Evolutionary conservation across 2,329 filamentous ascomycete genomes (phyloP).

Genomic region (Verticillium klebahnii): DNA sequence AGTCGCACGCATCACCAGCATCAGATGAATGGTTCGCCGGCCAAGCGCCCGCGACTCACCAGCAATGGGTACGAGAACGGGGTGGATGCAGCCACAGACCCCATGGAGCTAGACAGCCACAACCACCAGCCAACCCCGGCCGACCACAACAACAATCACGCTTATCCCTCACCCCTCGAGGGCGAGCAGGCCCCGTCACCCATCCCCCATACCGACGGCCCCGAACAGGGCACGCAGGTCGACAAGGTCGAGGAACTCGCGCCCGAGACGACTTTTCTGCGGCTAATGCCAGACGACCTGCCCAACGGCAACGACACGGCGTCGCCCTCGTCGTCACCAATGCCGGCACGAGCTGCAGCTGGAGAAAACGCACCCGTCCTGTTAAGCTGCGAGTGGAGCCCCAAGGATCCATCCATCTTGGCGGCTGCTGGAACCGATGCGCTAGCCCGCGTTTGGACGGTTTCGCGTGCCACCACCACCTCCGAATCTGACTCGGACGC

Average conservation of each 20-base stretch:
- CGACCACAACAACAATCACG: constrained; percentile 47
- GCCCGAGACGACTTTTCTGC: constrained; percentile 56
- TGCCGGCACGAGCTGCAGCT: constrained; percentile 14
- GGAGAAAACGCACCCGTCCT: constrained; percentile 54
- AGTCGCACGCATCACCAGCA: constrained; percentile 36
- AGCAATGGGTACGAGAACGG: constrained; percentile 59
- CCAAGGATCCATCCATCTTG: constrained; percentile 58
- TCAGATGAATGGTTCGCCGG: constrained; percentile 49
- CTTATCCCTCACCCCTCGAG: constrained; percentile 61
- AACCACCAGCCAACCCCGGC: constrained; percentile 24
- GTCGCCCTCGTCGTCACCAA: constrained; percentile 29
- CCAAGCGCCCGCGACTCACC: constrained; percentile 51
- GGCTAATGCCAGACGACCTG: constrained; percentile 40
- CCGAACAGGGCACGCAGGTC: constrained; percentile 60
- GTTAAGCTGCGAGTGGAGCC: constrained; percentile 67
- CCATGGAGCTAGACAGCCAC: constrained; percentile 56
- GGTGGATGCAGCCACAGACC: constrained; percentile 39
- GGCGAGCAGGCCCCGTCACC: constrained; percentile 51
- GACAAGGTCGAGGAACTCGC: constrained; percentile 60
- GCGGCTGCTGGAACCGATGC: constrained; percentile 65
- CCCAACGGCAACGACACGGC: constrained; percentile 26
- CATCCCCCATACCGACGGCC: constrained; percentile 52
- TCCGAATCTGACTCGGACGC: constrained; percentile 7
- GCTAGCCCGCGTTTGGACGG: constrained; percentile 65
- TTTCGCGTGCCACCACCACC: constrained; percentile 47